Evolutionary conservation across 164 flowering plant species (phyloP), one percentile per base, ranked within the genome.

Genomic region (Nymphaea colorata): DNA sequence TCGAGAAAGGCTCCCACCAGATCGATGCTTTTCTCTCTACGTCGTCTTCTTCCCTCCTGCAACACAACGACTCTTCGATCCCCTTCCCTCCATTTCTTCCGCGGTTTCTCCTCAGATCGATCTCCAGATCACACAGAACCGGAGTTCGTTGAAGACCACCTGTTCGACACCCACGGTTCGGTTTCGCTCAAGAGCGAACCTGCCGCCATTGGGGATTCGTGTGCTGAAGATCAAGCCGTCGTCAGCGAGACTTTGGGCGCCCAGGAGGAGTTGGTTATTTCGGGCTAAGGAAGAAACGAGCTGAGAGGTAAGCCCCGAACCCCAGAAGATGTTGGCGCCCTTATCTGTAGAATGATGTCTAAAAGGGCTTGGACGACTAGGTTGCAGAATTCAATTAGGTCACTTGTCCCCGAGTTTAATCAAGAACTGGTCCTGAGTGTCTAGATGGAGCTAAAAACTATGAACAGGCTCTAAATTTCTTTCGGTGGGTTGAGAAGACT

Each of bases 381-480:
- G 7, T 79, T 94, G 15, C 96, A 94, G 79, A 85, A 87, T 76
- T 87, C 96, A 8, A 91, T 94, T 12, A 85, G 96, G 8, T 55
- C 65, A 6, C 65, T 94, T 15, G 95, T 88, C 5, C 87, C 96
- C 4, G 67, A 77, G 17, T 94, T 91, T 64, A 91, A 89, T 69
- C 77, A 82, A 64, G 66, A 82, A 0, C 80, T 91, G 5, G 98
- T 91, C 16, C 85, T 76, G 62, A 94, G 86, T 67, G 93, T 94
- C 3, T 94, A 61, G 85, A 85, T 64, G 79, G 81, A 3, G 84
- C 91, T 3, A 76, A 74, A 66, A 81, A 79, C 55, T 59, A 85
- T 6, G 96, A 89, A 36, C 97, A 93, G 36, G 98, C 95, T 36
- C 84, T 91, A 55, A 84, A 85, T 76, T 91, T 93, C 79, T 93